Percentiles rank a stretch among this genome's conserved stretches.
These are phyloP conservation scores for Thermomucor indicae-seudaticae DNA, from an alignment of 371 early-diverging fungal species.

Conservation along the genomic window DNA sequence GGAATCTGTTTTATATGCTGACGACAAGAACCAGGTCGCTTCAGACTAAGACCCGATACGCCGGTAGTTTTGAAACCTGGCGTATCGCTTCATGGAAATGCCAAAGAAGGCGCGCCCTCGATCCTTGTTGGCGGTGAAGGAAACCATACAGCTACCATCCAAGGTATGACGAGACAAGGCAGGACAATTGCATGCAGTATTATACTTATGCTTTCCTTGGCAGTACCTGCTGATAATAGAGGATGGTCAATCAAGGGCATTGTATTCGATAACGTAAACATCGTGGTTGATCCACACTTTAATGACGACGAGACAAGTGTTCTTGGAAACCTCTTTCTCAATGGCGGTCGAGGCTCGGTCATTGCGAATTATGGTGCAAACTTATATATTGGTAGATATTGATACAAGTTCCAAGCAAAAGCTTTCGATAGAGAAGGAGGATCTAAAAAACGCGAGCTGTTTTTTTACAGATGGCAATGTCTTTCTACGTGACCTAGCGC, in stretches of 20 bases:
- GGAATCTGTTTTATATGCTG: neutral
- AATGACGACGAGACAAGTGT: constrained; percentile 29
- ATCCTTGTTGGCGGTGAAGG: constrained; percentile 6
- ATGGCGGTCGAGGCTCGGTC: constrained; percentile 31
- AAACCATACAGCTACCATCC: constrained; percentile 8
- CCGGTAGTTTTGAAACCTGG: constrained; percentile 11
- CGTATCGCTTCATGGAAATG: constrained; percentile 11
- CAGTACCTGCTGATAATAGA: constrained; percentile 14
- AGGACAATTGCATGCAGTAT: neutral
- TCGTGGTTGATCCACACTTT: constrained; percentile 15
- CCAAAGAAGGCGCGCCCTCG: constrained; percentile 5
- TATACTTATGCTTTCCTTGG: neutral
- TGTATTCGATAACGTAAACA: constrained; percentile 41
- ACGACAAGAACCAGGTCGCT: constrained; percentile 9
- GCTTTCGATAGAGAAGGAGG: neutral
- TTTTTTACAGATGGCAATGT: constrained; percentile 31
- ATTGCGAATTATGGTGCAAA: constrained; percentile 20
- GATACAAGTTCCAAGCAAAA: neutral
- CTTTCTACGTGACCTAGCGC: constrained; percentile 31
- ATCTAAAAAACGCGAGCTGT: neutral
- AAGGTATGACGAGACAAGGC: constrained; percentile 4
- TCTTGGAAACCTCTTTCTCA: constrained; percentile 33
- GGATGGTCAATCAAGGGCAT: constrained; percentile 38
- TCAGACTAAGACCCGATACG: constrained; percentile 6
- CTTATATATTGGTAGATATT: constrained; percentile 26